These are phyloP conservation scores for Exophiala sp. DNA, from an alignment of 2,329 filamentous ascomycete species.

Conservation along the genomic window DNA sequence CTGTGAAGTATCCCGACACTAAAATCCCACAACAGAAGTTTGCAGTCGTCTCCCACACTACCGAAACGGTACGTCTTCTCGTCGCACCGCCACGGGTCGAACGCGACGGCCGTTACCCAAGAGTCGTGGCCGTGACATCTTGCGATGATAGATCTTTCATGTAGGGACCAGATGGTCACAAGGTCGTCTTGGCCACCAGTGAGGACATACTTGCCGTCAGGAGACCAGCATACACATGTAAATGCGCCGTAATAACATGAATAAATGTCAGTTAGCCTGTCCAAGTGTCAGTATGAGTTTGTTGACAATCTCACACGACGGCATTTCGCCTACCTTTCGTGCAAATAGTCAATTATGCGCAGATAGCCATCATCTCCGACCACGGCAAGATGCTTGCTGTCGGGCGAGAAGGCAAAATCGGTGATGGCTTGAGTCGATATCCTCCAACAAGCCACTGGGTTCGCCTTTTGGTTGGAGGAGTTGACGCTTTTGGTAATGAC, in stretches of 20 bases:
- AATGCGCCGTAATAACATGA: constrained; percentile 91
- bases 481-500: constrained; percentile 86
- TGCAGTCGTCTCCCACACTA: constrained; percentile 89
- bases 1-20: constrained; percentile 93
- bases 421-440: constrained; percentile 87
- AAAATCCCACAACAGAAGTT: constrained; percentile 93
- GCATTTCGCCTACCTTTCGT: constrained; percentile 66
- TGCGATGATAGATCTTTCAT: constrained; percentile 79
- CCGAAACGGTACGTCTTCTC: constrained; percentile 94
- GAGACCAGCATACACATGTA: constrained; percentile 93
- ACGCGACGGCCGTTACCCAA: constrained; percentile 90
- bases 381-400: constrained; percentile 79
- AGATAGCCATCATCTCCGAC: constrained; percentile 89
- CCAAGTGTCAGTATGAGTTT: constrained; percentile 13
- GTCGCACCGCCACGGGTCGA: constrained; percentile 96
- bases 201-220: constrained; percentile 91
- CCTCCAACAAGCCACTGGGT: constrained; percentile 91
- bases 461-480: constrained; percentile 88
- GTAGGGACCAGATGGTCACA: constrained; percentile 90
- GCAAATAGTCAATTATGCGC: constrained; percentile 84
- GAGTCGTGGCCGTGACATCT: constrained; percentile 93
- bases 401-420: constrained; percentile 86
- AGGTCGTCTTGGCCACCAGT: constrained; percentile 95
- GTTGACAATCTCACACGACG: constrained; percentile 1
- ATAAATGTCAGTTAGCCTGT: constrained; percentile 78